Conservation (phyloP, 78 protist species). For the Cavenderia fasciculata region DNA sequence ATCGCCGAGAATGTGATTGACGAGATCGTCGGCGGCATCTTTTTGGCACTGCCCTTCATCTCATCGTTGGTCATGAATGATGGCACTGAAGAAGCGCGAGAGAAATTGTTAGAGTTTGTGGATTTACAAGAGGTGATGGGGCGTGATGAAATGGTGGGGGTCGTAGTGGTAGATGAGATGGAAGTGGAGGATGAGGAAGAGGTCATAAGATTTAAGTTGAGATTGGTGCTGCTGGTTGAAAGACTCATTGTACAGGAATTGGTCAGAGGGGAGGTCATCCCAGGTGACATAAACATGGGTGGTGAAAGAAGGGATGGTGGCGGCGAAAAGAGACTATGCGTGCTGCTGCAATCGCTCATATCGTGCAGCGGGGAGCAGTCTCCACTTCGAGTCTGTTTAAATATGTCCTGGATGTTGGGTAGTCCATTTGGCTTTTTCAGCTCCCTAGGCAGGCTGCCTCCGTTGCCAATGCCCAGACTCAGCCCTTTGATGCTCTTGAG, state of each 20-base stretch:
- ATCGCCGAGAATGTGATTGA: neutral
- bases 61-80: slow-evolving; percentile 18
- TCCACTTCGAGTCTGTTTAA: neutral
- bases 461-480: neutral
- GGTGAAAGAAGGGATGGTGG: slow-evolving; percentile 14
- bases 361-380: too few relatives aligned
- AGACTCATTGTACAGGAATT: too few relatives aligned
- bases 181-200: slow-evolving; percentile 8
- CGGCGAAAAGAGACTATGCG: neutral
- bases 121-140: neutral
- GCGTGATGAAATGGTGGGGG: neutral
- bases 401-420: neutral
- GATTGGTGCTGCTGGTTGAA: neutral
- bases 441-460: neutral
- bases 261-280: too few relatives aligned
- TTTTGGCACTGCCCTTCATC: slow-evolving; percentile 31
- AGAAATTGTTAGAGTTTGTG: neutral
- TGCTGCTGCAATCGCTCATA: too few relatives aligned
- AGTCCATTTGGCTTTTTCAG: neutral
- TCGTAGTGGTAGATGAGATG: neutral
- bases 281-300: neutral
- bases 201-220: neutral
- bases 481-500: slow-evolving; percentile 3
- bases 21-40: slow-evolving; percentile 51
- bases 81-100: slow-evolving; percentile 49